phyloP scores from a whole-genome alignment of 2,329 filamentous ascomycete species.

The Arthroderma uncinatum region DNA sequence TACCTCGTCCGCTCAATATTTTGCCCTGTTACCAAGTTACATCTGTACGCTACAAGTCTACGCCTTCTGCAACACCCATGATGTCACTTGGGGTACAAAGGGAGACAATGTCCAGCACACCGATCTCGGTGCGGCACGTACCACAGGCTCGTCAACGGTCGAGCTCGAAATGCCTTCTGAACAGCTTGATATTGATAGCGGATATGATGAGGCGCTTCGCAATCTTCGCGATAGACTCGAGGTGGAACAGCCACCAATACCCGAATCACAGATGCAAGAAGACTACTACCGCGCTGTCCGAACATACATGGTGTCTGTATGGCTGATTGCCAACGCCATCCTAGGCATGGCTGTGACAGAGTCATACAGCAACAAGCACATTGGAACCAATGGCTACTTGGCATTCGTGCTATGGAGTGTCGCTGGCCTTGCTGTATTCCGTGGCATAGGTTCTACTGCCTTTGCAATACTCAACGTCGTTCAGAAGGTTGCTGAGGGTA shows the following conservation, averaged over 20 bases:
- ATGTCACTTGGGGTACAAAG: slow-evolving; percentile 98
- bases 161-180: slow-evolving; percentile 96
- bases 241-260: slow-evolving; percentile 51
- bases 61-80: slow-evolving; percentile 98
- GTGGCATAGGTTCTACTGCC: slow-evolving; percentile 66
- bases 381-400: slow-evolving; percentile 79
- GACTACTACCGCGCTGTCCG: slow-evolving; percentile 97
- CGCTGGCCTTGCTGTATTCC: slow-evolving; percentile 73
- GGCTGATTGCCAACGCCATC: slow-evolving; percentile 86
- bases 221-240: slow-evolving; percentile 90
- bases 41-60: slow-evolving; percentile 97
- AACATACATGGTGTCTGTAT: slow-evolving; percentile 93
- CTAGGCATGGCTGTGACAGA: slow-evolving; percentile 90
- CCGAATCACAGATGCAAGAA: slow-evolving; percentile 80
- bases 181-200: slow-evolving; percentile 94
- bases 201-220: slow-evolving; percentile 91
- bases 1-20: slow-evolving; percentile 83
- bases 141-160: slow-evolving; percentile 65
- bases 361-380: slow-evolving; percentile 59
- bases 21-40: slow-evolving; percentile 80
- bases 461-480: slow-evolving; percentile 77
- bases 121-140: slow-evolving; percentile 77
- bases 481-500: slow-evolving; percentile 76
- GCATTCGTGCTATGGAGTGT: slow-evolving; percentile 90
- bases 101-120: slow-evolving; percentile 92